Percentiles rank a stretch among this genome's conserved stretches.
Conservation (phyloP, 1,139 yeast genomes). For the Cylindricascospora bacillispora region DNA sequence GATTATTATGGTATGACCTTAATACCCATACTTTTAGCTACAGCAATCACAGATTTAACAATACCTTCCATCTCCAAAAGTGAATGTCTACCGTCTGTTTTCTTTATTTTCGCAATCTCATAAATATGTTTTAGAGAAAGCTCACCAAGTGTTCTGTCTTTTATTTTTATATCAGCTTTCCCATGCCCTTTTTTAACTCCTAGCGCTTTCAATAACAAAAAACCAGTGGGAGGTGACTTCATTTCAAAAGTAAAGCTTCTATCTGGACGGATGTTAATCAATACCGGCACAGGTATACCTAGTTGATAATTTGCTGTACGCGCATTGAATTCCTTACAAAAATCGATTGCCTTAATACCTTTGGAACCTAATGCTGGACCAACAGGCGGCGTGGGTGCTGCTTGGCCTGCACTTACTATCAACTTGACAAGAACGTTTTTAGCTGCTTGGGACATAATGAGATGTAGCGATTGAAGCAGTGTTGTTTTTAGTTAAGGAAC, state of each 20-base stretch:
- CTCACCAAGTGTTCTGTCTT: slow-evolving; percentile 45
- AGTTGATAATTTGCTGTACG: slow-evolving; percentile 79
- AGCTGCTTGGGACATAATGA: slow-evolving; percentile 20
- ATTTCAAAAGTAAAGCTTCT: slow-evolving; percentile 75
- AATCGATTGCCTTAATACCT: slow-evolving; percentile 97
- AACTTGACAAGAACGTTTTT: slow-evolving; percentile 57
- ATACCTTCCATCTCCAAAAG: slow-evolving; percentile 60
- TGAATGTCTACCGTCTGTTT: slow-evolving; percentile 72
- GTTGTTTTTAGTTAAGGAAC: too few species aligned
- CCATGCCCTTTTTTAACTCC: slow-evolving; percentile 52
- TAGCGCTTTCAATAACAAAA: slow-evolving; percentile 74
- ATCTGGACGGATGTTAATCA: slow-evolving; percentile 82
- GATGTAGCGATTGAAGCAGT: too few species aligned
- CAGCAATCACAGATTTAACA: slow-evolving; percentile 71
- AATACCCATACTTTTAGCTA: slow-evolving; percentile 81
- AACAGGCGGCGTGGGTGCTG: slow-evolving; percentile 98
- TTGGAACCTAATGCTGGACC: slow-evolving; percentile 98
- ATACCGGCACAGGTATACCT: slow-evolving; percentile 82
- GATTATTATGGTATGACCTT: slow-evolving; percentile 48
- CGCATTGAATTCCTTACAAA: slow-evolving; percentile 96
- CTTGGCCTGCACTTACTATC: slow-evolving; percentile 96
- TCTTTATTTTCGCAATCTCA: slow-evolving; percentile 89
- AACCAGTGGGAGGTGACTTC: slow-evolving; percentile 88
- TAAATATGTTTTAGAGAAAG: slow-evolving; percentile 80
- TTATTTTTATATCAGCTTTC: slow-evolving; percentile 30